These are phyloP conservation scores for Phytophthora cajani DNA, from an alignment of 352 stramenopile species.

Conservation along the genomic window DNA sequence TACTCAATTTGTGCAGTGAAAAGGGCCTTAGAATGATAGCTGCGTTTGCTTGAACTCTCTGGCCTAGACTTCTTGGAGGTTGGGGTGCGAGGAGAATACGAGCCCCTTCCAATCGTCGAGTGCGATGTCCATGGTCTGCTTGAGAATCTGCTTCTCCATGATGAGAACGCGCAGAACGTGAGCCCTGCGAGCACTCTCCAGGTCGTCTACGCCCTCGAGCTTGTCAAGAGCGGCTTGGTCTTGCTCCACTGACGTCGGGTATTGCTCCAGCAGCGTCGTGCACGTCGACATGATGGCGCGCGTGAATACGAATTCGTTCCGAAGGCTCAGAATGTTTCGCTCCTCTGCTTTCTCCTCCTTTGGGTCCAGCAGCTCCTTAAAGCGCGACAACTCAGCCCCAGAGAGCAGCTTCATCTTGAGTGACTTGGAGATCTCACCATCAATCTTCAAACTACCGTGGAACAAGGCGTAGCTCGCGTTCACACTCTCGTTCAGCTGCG, in stretches of 20 bases:
- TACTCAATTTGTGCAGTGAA: background rate
- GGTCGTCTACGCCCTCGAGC: conserved; percentile 10
- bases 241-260: conserved; percentile 44
- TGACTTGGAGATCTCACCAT: conserved; percentile 29
- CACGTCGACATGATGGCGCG: conserved; percentile 51
- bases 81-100: conserved; percentile 51
- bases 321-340: conserved; percentile 45
- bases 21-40: background rate
- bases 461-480: conserved; percentile 52
- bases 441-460: conserved; percentile 24
- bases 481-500: conserved; percentile 46
- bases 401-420: conserved; percentile 59
- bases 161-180: conserved; percentile 56
- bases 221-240: conserved; percentile 26
- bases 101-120: conserved; percentile 55
- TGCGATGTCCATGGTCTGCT: conserved; percentile 54
- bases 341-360: conserved; percentile 16
- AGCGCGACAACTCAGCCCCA: conserved; percentile 37
- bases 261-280: conserved; percentile 46
- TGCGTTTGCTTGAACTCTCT: too few species aligned
- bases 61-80: conserved; percentile 43
- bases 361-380: conserved; percentile 35
- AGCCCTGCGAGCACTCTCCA: conserved; percentile 22
- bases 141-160: conserved; percentile 69
- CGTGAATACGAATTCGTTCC: conserved; percentile 59